Evolutionary conservation across 148 eudicot species (phyloP).

Genomic region (Rhododendron simsii): DNA sequence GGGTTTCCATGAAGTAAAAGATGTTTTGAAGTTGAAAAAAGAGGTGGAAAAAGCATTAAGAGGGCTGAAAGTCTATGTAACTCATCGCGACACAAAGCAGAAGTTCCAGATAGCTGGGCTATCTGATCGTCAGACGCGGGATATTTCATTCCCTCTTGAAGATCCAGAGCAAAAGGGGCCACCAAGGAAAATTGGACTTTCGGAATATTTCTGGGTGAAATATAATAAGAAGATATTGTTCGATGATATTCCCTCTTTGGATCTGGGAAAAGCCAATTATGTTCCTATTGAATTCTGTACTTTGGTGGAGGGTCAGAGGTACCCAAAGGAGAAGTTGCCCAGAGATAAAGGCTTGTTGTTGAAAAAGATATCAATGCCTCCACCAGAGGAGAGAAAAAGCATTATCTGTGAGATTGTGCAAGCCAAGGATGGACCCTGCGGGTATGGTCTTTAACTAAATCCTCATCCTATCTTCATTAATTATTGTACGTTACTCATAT

Average conservation of each 20-base stretch:
- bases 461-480: neutral
- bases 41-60: constrained; percentile 23
- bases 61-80: constrained; percentile 53
- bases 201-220: constrained; percentile 45
- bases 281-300: constrained; percentile 64
- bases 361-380: constrained; percentile 40
- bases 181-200: constrained; percentile 20
- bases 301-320: constrained; percentile 62
- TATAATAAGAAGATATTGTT: constrained; percentile 22
- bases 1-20: constrained; percentile 14
- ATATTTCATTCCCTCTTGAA: constrained; percentile 27
- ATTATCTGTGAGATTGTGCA: constrained; percentile 41
- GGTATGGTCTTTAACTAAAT: constrained; percentile 32
- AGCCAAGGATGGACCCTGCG: constrained; percentile 42
- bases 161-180: constrained; percentile 35
- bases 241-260: constrained; percentile 40
- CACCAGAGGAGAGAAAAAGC: constrained; percentile 29
- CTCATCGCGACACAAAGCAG: constrained; percentile 52
- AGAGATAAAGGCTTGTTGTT: constrained; percentile 17
- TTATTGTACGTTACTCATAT: neutral
- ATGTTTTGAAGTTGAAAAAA: constrained; percentile 4
- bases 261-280: constrained; percentile 42
- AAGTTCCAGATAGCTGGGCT: constrained; percentile 41
- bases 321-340: constrained; percentile 42
- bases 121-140: constrained; percentile 25